Conservation (phyloP, 2,329 filamentous ascomycete species). For the Xylariales sp. region DNA sequence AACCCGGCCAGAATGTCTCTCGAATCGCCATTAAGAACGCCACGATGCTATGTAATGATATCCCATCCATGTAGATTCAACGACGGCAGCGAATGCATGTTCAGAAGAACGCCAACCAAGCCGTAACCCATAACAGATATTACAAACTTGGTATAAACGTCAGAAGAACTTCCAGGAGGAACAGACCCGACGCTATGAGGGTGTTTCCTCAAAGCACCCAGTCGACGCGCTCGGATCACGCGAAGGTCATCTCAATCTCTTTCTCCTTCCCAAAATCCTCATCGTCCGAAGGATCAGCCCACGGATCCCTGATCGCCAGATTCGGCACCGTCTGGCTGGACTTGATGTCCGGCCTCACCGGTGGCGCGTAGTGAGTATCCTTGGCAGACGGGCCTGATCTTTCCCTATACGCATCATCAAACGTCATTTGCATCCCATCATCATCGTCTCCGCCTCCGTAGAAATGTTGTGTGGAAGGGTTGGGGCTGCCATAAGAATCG, state of each 20-base stretch:
- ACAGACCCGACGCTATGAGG: no score
- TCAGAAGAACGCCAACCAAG: no score
- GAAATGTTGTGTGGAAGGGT: constrained; percentile 6
- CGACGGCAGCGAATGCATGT: no score
- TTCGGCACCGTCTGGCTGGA: constrained; percentile 46
- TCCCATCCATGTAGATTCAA: no score
- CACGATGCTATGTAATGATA: no score
- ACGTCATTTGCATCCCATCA: constrained; percentile 64
- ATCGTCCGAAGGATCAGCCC: constrained; percentile 60
- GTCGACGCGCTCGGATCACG: no score
- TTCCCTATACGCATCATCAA: constrained; percentile 56
- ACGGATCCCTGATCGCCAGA: constrained; percentile 55
- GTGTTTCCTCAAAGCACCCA: no score
- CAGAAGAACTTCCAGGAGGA: no score
- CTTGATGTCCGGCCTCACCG: constrained; percentile 36
- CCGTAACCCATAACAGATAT: no score
- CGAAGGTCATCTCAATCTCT: constrained; percentile 80
- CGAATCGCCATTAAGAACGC: no score
- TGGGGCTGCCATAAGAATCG: constrained; percentile 11
- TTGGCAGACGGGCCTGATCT: constrained; percentile 28
- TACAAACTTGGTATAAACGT: no score
- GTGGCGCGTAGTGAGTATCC: constrained; percentile 14
- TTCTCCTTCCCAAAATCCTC: constrained; percentile 65
- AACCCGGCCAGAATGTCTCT: no score
- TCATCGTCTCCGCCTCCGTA: constrained; percentile 25